Evolutionary conservation across 148 eudicot species (phyloP), one percentile per base, ranked within the genome.

Genomic region (Chenopodium album): DNA sequence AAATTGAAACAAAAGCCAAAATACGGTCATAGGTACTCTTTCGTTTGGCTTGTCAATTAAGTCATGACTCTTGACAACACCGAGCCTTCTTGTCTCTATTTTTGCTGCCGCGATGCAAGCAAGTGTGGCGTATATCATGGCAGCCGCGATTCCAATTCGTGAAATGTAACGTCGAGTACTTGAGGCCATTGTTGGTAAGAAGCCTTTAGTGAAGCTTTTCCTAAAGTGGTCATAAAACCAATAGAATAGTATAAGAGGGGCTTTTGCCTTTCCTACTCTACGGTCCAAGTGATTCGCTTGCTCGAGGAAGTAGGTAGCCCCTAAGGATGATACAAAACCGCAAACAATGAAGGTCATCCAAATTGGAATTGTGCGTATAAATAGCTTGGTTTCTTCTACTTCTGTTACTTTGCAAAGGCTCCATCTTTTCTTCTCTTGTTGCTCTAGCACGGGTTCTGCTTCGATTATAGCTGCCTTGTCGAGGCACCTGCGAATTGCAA

Each of bases 31-130:
- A 0, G 89, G 92, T 3, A 87, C 82, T 28, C 62, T 80, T 46
- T 89, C 87, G 0, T 82, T 82, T 0, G 87, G 85, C 75, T 87
- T 85, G 32, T 89, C 88, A 16, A 80, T 2, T 20, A 89, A 76
- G 71, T 75, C 87, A 28, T 85, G 86, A 10, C 50, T 78, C 62
- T 13, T 23, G n/a, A 89, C 80, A 16, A 87, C 81, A 2, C 65
- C 29, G 1, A 86, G 83, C 56, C 93, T 90, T 52, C 80, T 80
- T 3, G 63, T 26, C 80, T 89, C 94, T 4, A 91, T 80, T 50
- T 77, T 77, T 1, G 94, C 90, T 3, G 94, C 90, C 4, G 88
- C 78, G 44, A 87, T 88, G 54, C 94, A 89, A 47, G 90, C 84
- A 1, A 88, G 73, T 0, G 80, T 19, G 2, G 90, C 62, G 47